Conservation (phyloP, 2,329 filamentous ascomycete species). For the Beauveria medogensis region DNA sequence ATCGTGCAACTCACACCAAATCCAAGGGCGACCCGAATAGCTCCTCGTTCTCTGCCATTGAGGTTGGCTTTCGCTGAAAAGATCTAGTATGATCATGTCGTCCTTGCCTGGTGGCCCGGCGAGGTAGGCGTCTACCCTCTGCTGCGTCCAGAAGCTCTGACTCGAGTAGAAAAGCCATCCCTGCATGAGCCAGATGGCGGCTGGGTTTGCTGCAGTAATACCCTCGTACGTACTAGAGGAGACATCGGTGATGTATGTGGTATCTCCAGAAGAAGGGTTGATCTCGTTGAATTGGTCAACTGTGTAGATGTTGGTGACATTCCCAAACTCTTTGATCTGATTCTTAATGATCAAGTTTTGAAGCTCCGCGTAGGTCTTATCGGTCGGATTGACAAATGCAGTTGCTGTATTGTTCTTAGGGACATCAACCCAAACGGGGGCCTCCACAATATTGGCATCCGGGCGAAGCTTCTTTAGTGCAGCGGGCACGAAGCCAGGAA, state of each 20-base stretch:
- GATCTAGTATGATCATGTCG: constrained; percentile 43
- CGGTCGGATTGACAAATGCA: constrained; percentile 38
- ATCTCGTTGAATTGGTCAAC: constrained; percentile 48
- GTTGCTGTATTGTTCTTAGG: constrained; percentile 32
- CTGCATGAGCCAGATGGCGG: constrained; percentile 45
- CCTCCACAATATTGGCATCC: constrained; percentile 33
- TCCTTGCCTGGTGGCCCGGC: constrained; percentile 32
- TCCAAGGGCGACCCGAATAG: constrained; percentile 44
- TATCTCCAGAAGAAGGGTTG: constrained; percentile 3
- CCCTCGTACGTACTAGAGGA: constrained; percentile 33
- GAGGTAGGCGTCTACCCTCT: constrained; percentile 40
- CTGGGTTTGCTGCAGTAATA: constrained; percentile 38
- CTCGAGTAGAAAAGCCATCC: constrained; percentile 41
- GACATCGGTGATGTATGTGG: neutral
- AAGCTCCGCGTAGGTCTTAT: constrained; percentile 32
- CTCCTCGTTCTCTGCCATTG: constrained; percentile 42
- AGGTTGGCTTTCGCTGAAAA: constrained; percentile 40
- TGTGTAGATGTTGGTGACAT: constrained; percentile 40
- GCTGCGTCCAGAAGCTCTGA: constrained; percentile 35
- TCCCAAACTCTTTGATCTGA: constrained; percentile 36
- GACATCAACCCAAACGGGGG: constrained; percentile 16
- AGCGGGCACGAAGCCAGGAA: constrained; percentile 40
- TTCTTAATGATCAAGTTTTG: constrained; percentile 38
- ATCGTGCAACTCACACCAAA: constrained; percentile 45
- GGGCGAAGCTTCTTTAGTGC: constrained; percentile 31